phyloP scores from a whole-genome alignment of 495 filamentous ascomycete species.

The Mycothermus thermophilus region DNA sequence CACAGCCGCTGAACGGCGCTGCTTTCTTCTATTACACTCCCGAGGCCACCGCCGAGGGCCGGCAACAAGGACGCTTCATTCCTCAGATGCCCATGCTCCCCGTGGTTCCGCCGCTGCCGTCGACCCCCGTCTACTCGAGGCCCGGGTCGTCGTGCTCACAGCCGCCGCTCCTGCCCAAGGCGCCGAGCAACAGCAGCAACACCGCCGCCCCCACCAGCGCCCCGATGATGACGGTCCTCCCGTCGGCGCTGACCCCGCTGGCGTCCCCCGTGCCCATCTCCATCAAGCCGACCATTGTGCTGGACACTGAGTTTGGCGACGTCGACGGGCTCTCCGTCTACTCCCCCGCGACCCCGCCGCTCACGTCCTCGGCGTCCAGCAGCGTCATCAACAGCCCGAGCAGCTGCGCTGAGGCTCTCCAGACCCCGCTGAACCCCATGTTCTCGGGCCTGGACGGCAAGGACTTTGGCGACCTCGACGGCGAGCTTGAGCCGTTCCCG shows the following conservation, averaged over 20 bases:
- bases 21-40: constrained; percentile 88
- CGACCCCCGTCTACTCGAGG: constrained; percentile 62
- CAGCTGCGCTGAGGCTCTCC: constrained; percentile 58
- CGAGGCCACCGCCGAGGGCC: constrained; percentile 57
- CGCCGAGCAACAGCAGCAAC: no score
- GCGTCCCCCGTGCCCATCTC: constrained; percentile 65
- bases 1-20: constrained; percentile 53
- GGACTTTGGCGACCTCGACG: constrained; percentile 57
- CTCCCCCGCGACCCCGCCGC: constrained; percentile 77
- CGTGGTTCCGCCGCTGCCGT: constrained; percentile 41
- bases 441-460: constrained; percentile 69
- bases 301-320: constrained; percentile 64
- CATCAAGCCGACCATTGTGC: constrained; percentile 56
- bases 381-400: constrained; percentile 80
- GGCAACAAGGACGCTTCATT: constrained; percentile 72
- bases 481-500: constrained; percentile 61
- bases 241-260: constrained; percentile 56
- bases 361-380: constrained; percentile 70
- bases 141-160: constrained; percentile 49
- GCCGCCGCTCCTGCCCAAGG: constrained; percentile 46
- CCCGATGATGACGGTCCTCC: constrained; percentile 28
- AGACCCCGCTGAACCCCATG: constrained; percentile 68
- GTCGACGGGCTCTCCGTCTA: constrained; percentile 55
- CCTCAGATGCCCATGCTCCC: constrained; percentile 48
- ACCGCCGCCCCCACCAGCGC: constrained; percentile 41